Evolutionary conservation across 1,284 basidiomycete species (phyloP).

Genomic region (Rhodotorula sp.): DNA sequence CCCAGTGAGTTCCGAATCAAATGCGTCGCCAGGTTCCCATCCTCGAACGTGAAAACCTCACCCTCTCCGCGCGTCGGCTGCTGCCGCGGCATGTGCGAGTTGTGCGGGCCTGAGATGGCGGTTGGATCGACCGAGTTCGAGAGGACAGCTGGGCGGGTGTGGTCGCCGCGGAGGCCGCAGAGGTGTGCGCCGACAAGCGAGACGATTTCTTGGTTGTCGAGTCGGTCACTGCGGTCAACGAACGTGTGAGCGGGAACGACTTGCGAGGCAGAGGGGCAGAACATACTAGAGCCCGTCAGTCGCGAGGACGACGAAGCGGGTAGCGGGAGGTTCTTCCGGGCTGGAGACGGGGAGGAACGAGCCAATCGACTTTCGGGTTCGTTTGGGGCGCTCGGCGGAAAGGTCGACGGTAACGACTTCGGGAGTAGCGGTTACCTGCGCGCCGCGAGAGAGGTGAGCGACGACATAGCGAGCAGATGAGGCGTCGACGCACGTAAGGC

Average conservation of each 20-base stretch:
- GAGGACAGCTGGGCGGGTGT: constrained; percentile 30
- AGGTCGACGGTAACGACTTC: constrained; percentile 62
- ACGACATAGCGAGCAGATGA: too few relatives aligned
- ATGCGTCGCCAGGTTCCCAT: constrained; percentile 84
- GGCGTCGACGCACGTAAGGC: constrained; percentile 69
- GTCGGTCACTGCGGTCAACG: constrained; percentile 64
- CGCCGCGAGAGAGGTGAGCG: too few relatives aligned
- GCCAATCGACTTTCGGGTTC: constrained; percentile 32
- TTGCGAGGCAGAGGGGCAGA: not conserved
- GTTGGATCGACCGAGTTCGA: constrained; percentile 24
- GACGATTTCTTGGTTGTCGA: constrained; percentile 93
- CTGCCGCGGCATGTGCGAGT: constrained; percentile 36
- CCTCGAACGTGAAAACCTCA: constrained; percentile 70
- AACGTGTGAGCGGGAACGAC: too few relatives aligned
- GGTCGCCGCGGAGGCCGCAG: constrained; percentile 59
- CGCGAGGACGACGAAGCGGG: constrained; percentile 76
- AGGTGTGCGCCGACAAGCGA: constrained; percentile 82
- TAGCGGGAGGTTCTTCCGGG: constrained; percentile 33
- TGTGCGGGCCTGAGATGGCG: constrained; percentile 5
- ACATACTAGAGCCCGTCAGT: constrained; percentile 69
- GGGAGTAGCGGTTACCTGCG: constrained; percentile 61
- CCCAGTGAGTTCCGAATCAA: constrained; percentile 92
- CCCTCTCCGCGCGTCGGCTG: constrained; percentile 39
- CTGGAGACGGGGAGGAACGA: constrained; percentile 39
- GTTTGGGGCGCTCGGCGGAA: constrained; percentile 11